Evolutionary conservation across 805 yeast species (phyloP).

Genomic region (Candida argentea): DNA sequence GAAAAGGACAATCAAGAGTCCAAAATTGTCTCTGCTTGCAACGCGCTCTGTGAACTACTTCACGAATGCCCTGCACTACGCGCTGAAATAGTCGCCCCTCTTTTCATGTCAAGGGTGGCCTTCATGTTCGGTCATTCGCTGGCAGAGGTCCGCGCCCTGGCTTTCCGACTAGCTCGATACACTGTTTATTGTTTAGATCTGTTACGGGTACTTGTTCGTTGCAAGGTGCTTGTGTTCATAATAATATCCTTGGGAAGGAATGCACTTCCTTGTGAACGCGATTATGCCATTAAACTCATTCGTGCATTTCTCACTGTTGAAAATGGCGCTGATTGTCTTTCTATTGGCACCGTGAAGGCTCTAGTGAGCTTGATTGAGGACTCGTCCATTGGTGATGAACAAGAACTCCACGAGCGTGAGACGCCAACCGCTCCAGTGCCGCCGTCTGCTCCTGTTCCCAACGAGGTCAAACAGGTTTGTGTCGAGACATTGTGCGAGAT

Average conservation of each 20-base stretch:
- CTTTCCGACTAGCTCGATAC: constrained; percentile 64
- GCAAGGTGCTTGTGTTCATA: constrained; percentile 53
- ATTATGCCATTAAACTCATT: constrained; percentile 65
- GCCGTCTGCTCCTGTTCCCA: constrained; percentile 7
- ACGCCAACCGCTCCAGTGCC: background rate
- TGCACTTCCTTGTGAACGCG: constrained; percentile 49
- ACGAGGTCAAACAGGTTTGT: constrained; percentile 34
- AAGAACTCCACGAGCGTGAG: constrained; percentile 2
- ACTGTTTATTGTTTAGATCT: constrained; percentile 47
- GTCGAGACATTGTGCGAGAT: constrained; percentile 31
- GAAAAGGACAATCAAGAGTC: constrained; percentile 41
- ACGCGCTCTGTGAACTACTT: constrained; percentile 51
- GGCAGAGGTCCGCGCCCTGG: constrained; percentile 61
- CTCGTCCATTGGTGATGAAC: constrained; percentile 2
- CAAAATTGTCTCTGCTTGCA: constrained; percentile 47
- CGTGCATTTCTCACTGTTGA: constrained; percentile 48
- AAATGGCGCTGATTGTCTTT: constrained; percentile 41
- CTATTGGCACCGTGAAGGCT: constrained; percentile 58
- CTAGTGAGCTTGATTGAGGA: constrained; percentile 27
- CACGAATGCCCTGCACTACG: constrained; percentile 49
- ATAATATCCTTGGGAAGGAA: constrained; percentile 54
- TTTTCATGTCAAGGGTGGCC: constrained; percentile 49
- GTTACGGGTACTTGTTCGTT: constrained; percentile 39
- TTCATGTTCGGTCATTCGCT: constrained; percentile 47
- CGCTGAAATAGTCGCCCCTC: constrained; percentile 51